These are phyloP conservation scores for Erysimum cheiri DNA, from an alignment of 441 rosid species.

Conservation along the genomic window DNA sequence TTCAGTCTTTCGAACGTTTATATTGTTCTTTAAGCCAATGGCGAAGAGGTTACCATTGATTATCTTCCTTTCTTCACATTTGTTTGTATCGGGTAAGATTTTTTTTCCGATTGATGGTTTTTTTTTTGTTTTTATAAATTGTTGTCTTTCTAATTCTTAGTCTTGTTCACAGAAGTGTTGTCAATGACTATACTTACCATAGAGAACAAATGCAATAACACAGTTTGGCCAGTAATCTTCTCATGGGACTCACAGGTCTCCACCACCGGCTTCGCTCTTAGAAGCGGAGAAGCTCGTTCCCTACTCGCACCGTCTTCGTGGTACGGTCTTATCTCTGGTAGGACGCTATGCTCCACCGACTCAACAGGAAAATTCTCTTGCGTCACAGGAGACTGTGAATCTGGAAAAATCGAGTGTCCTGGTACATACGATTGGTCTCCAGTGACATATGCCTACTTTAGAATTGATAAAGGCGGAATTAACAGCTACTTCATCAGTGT, in stretches of 20 bases:
- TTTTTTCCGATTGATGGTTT: no score
- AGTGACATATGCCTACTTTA: slow-evolving; percentile 20
- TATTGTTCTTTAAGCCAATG: no score
- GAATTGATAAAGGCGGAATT: slow-evolving; percentile 12
- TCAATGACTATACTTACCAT: not conserved
- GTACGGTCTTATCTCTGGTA: slow-evolving; percentile 45
- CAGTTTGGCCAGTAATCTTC: not conserved
- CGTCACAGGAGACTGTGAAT: slow-evolving; percentile 44
- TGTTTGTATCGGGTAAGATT: not conserved
- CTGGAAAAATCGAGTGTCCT: slow-evolving; percentile 43
- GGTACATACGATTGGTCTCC: slow-evolving; percentile 29
- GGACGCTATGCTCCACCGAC: slow-evolving; percentile 40
- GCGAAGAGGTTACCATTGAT: not conserved
- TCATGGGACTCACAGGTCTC: not conserved
- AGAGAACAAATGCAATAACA: slow-evolving; percentile 3
- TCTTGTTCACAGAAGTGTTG: not conserved
- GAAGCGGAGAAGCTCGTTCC: not conserved
- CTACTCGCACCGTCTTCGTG: slow-evolving; percentile 25
- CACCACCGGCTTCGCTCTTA: slow-evolving; percentile 39
- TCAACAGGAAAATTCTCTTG: slow-evolving; percentile 38
- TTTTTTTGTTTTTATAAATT: no score
- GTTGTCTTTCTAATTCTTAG: not conserved
- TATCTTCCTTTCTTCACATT: not conserved
- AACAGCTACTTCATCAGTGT: slow-evolving; percentile 45
- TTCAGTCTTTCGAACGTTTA: no score